Base-by-base conservation (phyloP, 2,329 filamentous ascomycete species). In the Pseudogymnoascus sp. region DNA sequence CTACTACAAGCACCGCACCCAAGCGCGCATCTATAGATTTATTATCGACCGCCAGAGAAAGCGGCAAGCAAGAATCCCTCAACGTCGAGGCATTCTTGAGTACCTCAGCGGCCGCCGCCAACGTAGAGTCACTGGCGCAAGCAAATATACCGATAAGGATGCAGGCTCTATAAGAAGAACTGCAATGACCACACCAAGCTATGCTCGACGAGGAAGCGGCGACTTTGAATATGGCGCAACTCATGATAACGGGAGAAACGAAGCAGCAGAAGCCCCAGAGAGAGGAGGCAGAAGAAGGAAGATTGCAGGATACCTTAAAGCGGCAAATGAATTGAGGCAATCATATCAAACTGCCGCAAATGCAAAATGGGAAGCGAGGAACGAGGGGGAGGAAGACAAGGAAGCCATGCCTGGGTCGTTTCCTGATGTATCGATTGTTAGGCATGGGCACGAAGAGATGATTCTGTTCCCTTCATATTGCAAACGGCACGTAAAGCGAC, bases 401-500 rank as follows among this genome's bases (percentile, higher is more conserved):
- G 64, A 73, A 74, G 74, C 81, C 50, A 89, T 90, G 31, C 88
- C 91, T 0, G 89, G 89, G 0, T 85, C 88, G 1, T 97, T 96
- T 71, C 91, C 92, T 0, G 89, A 96, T 68, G 89, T 91, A 16
- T 85, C 89, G n/a, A 89, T 96, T 65, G 84, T 89, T 14, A 84
- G 86, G 10, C 87, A 86, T 65, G 93, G 91, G 11, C 85, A 91
- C 65, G 92, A 97, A 74, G 91, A 98, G 77, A 91, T 99, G 87
- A 85, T 99, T 8, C 74, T 99, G 24, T 99, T 99, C 69, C 95
- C 95, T 0, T 97, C 91, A 61, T 99, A 99, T 73, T 91, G 91
- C 7, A 87, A 93, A 70, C 72, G 66, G 66, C 75, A 67, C 68
- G 69, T 38, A 65, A 68, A 75, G 16, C 65, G 67, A 33, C 63